Percentiles rank a stretch among this genome's conserved stretches.
phyloP scores from a whole-genome alignment of 805 yeast species.

The Lipomyces oligophaga region DNA sequence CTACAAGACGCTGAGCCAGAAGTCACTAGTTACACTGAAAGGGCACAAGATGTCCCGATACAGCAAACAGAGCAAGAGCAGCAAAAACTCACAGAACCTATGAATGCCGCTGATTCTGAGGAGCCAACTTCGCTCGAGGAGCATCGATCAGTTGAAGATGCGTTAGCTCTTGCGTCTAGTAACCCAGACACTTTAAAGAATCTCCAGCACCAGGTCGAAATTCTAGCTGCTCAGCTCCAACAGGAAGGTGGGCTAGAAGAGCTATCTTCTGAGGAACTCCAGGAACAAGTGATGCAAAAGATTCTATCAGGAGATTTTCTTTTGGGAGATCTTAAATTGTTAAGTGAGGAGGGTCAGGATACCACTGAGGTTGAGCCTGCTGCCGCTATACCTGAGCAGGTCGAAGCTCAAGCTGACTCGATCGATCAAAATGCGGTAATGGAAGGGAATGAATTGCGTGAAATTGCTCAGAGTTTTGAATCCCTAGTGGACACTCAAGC shows the following conservation, averaged over 20 bases:
- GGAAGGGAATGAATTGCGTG: background rate
- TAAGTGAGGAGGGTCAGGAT: slow-evolving; percentile 1
- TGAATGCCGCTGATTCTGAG: background rate
- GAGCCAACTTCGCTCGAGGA: background rate
- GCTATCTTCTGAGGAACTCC: slow-evolving; percentile 12
- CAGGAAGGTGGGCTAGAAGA: slow-evolving; percentile 6
- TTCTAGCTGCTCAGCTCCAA: slow-evolving; percentile 9
- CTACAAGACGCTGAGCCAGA: too few relatives aligned
- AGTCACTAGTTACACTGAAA: background rate
- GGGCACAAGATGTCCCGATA: background rate
- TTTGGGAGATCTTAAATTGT: background rate
- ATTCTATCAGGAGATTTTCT: slow-evolving; percentile 7
- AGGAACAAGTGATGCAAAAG: slow-evolving; percentile 13
- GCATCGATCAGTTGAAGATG: background rate
- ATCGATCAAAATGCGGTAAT: too few relatives aligned
- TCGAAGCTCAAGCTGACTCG: too few relatives aligned
- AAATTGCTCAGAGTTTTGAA: background rate
- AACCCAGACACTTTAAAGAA: slow-evolving; percentile 6
- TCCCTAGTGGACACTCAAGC: background rate
- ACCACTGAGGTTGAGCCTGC: background rate
- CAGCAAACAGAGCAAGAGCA: background rate
- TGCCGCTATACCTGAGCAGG: background rate
- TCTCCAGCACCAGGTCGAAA: slow-evolving; percentile 10
- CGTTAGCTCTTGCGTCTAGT: background rate
- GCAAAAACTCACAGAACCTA: background rate